These are phyloP conservation scores for Gossypium bickii DNA, from an alignment of 345 rosid genomes.

Conservation along the genomic window DNA sequence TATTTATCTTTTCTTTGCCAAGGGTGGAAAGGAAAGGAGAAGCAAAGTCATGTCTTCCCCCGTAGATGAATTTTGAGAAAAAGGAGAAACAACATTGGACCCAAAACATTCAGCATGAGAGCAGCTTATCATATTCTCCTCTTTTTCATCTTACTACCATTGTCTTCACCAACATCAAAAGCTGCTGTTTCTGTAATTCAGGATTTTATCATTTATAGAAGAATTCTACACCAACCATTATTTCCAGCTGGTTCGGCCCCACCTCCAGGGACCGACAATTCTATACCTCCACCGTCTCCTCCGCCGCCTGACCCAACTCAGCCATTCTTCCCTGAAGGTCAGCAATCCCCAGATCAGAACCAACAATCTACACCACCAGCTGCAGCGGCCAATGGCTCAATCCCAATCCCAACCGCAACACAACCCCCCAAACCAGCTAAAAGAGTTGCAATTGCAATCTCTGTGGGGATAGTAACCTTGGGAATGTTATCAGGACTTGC, in stretches of 20 bases:
- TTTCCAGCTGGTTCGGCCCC: conserved; percentile 57
- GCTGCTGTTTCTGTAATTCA: background rate
- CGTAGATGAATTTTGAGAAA: conserved; percentile 48
- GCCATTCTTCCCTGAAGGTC: conserved; percentile 83
- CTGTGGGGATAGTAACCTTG: conserved; percentile 86
- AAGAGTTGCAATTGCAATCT: conserved; percentile 76
- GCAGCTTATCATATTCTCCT: conserved; percentile 26
- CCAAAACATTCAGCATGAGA: conserved; percentile 58
- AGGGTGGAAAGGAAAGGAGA: background rate
- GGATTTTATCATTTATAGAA: conserved; percentile 28
- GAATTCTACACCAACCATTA: conserved; percentile 88
- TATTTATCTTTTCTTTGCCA: background rate
- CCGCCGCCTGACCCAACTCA: conserved; percentile 65
- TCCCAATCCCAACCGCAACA: conserved; percentile 60
- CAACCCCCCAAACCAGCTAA: conserved; percentile 70
- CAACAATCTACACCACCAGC: conserved; percentile 45
- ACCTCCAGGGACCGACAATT: conserved; percentile 36
- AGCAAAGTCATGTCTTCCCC: background rate
- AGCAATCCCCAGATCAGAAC: conserved; percentile 39
- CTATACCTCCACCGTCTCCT: conserved; percentile 21
- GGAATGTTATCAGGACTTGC: conserved; percentile 92
- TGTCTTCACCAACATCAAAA: background rate
- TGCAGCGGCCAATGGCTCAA: conserved; percentile 46
- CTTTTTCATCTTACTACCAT: conserved; percentile 21
- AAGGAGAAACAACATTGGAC: conserved; percentile 16